phyloP scores from a whole-genome alignment of 257 asterid genomes.

The Verbascum thapsus region DNA sequence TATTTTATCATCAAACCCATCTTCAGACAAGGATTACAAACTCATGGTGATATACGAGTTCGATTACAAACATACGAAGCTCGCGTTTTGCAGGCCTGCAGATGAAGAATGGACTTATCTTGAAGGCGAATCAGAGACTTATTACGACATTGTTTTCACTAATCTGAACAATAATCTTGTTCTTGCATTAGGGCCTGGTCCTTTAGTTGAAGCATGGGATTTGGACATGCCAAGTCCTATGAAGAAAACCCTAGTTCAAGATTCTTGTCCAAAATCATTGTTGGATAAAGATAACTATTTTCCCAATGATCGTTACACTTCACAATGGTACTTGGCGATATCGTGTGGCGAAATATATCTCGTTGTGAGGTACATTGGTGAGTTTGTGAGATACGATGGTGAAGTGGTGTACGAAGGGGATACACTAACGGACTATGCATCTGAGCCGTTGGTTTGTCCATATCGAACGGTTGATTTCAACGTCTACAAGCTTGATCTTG shows the following conservation, averaged over 20 bases:
- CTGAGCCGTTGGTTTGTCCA: slow-evolving; percentile 26
- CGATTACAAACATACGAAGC: fast-evolving
- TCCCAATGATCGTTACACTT: slow-evolving; percentile 22
- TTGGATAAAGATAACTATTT: not conserved
- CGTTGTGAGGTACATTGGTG: slow-evolving; percentile 39
- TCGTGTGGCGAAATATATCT: slow-evolving; percentile 19
- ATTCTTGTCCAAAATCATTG: slow-evolving; percentile 19
- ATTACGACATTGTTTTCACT: slow-evolving; percentile 26
- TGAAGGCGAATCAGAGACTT: not conserved
- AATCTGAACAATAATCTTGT: not conserved
- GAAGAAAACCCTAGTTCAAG: slow-evolving; percentile 7
- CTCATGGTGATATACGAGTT: not conserved
- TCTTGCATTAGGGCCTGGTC: slow-evolving; percentile 23
- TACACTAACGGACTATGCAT: slow-evolving; percentile 16
- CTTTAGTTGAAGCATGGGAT: slow-evolving; percentile 31
- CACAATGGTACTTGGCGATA: slow-evolving; percentile 32
- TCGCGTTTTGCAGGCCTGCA: slow-evolving; percentile 27
- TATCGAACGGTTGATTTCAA: slow-evolving; percentile 35
- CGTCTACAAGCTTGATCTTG: slow-evolving; percentile 6
- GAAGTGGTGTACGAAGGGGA: slow-evolving; percentile 37
- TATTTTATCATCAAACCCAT: slow-evolving; percentile 3
- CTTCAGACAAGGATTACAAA: not conserved
- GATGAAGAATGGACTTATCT: slow-evolving; percentile 24
- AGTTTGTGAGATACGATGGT: slow-evolving; percentile 35
- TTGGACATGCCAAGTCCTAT: not conserved